Evolutionary conservation across 108 stramenopile genomes (phyloP), one percentile per base, ranked within the genome.

Genomic region (Nitzschia sp.): DNA sequence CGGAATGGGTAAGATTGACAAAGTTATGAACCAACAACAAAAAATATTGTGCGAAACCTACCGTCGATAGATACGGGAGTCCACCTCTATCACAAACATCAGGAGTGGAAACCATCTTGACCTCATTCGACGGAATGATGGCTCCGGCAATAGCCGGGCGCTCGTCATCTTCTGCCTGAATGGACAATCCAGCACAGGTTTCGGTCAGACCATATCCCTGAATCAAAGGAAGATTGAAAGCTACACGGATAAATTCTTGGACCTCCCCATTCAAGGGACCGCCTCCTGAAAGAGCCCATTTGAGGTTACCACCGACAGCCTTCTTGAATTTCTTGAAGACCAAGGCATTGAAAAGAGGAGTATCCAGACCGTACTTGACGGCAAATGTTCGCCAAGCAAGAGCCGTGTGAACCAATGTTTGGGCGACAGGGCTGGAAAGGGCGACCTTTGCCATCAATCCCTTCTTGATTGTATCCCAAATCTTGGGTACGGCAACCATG

Each of bases 401-500:
- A 3, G 89, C 92, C 2, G 85, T 89, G 8, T 87, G 63, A 41
- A 90, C 85, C 45, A 96, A 64, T 33, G 79, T 77, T 57, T 88
- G 81, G 16, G 75, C 79, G 27, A 94, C 77, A 21, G 81, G 80
- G 16, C 85, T 80, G 22, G 79, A 86, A 2, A 63, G 61, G 8
- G 82, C 81, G 31, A 96, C 84, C 77, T 93, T 93, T 46, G 89
- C 90, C 58, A 89, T 64, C 47, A 93, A 72, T 27, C 90, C 95
- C 68, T 96, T 96, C 73, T 96, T 96, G 75, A 96, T 93, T 62
- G 90, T 82, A 75, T 96, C 96, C 96, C 96, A 96, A 80, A 96
- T 90, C 71, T 96, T 96, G 31, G 95, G 95, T 33, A 96, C 95
- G 17, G 84, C 95, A 23, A 86, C 90, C 90, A 96, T 90, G 63